Conservation (phyloP, 2,329 filamentous ascomycete genomes). For the Xylariaceae sp. region DNA sequence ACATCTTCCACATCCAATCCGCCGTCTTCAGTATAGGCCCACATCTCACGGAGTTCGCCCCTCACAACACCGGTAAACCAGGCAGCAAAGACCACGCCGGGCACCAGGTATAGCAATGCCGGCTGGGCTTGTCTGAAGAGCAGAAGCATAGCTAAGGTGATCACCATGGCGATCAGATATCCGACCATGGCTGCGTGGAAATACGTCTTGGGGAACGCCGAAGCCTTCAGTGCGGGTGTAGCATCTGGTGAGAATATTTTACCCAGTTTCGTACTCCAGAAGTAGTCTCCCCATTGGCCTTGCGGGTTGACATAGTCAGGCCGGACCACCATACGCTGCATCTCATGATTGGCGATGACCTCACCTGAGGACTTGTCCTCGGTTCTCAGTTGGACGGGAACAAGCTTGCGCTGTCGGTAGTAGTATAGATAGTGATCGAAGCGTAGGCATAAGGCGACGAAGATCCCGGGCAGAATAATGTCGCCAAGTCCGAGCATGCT, state of each 20-base stretch:
- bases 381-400: slow-evolving; percentile 40
- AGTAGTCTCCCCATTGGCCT: slow-evolving; percentile 78
- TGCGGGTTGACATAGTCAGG: slow-evolving; percentile 60
- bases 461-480: slow-evolving; percentile 87
- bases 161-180: slow-evolving; percentile 76
- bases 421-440: slow-evolving; percentile 91
- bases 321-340: slow-evolving; percentile 53
- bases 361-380: slow-evolving; percentile 37
- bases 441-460: slow-evolving; percentile 85
- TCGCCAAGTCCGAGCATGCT: slow-evolving; percentile 94
- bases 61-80: slow-evolving; percentile 73
- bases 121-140: slow-evolving; percentile 83
- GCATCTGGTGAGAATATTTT: slow-evolving; percentile 33
- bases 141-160: slow-evolving; percentile 76
- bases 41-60: slow-evolving; percentile 76
- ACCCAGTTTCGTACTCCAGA: slow-evolving; percentile 65
- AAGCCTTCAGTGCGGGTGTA: slow-evolving; percentile 42
- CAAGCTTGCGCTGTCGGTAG: slow-evolving; percentile 62
- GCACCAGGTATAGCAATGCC: slow-evolving; percentile 89
- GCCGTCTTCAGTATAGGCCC: slow-evolving; percentile 77
- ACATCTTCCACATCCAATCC: slow-evolving; percentile 58
- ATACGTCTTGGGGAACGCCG: slow-evolving; percentile 78
- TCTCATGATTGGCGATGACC: slow-evolving; percentile 40
- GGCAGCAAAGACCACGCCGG: slow-evolving; percentile 73
- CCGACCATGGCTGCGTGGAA: slow-evolving; percentile 78